Percentiles rank a stretch among this genome's conserved stretches.
phyloP scores from a whole-genome alignment of 352 stramenopile species.

The Phytophthora agathidicida region DNA sequence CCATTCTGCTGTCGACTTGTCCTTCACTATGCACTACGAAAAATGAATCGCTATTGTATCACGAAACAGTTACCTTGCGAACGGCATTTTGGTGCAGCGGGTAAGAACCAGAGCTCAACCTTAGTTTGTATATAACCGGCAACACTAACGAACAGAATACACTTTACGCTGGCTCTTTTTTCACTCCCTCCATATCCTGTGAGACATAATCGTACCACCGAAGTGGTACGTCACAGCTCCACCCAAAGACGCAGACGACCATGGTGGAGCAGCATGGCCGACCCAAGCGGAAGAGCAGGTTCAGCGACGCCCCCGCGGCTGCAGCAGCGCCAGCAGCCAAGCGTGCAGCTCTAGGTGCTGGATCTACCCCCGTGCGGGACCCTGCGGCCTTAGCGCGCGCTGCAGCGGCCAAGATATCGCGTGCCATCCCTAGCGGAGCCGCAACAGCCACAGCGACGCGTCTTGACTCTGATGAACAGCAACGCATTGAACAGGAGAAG shows the following conservation, averaged over 20 bases:
- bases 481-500: conserved; percentile 60
- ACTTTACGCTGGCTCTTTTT: conserved; percentile 25
- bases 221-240: background rate
- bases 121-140: no score
- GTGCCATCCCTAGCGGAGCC: conserved; percentile 46
- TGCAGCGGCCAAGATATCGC: conserved; percentile 77
- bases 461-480: conserved; percentile 40
- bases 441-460: background rate
- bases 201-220: conserved; percentile 6
- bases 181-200: background rate
- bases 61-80: background rate
- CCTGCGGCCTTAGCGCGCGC: conserved; percentile 69
- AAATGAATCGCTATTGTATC: background rate
- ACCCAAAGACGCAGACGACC: conserved; percentile 10
- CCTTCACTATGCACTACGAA: background rate
- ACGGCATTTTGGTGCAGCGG: no score
- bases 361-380: conserved; percentile 27
- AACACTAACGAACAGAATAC: no score
- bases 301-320: conserved; percentile 64
- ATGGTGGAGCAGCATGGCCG: conserved; percentile 39
- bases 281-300: conserved; percentile 86
- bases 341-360: conserved; percentile 2
- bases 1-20: background rate
- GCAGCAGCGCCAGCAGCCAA: conserved; percentile 25
- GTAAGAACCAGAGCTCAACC: no score